These are phyloP conservation scores for Lipomyces orientalis DNA, from an alignment of 805 yeast species.

Conservation along the genomic window DNA sequence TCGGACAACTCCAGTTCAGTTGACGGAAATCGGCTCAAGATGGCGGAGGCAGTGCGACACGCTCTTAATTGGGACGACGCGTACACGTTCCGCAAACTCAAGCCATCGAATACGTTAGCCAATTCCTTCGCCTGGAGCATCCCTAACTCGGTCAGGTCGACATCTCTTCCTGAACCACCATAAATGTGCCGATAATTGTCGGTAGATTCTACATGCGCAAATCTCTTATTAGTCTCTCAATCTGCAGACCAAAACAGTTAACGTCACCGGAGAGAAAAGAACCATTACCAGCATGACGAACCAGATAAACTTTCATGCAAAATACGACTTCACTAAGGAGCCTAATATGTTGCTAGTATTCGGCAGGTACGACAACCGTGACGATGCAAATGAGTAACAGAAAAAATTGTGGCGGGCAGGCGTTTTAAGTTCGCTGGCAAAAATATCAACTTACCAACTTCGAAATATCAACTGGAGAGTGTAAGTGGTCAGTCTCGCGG, in stretches of 20 bases:
- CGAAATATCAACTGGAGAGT: neutral
- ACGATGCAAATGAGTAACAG: neutral
- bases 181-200: slow-evolving; percentile 27
- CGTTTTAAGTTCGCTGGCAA: neutral
- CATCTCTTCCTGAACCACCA: slow-evolving; percentile 33
- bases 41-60: slow-evolving; percentile 25
- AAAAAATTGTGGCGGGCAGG: neutral
- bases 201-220: slow-evolving; percentile 26
- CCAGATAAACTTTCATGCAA: slow-evolving; percentile 24
- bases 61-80: slow-evolving; percentile 25
- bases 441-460: neutral
- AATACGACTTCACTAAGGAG: neutral
- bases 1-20: slow-evolving; percentile 16
- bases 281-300: slow-evolving; percentile 34
- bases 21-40: slow-evolving; percentile 10
- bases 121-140: slow-evolving; percentile 27
- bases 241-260: neutral
- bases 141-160: slow-evolving; percentile 30
- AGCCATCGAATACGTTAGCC: neutral
- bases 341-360: neutral
- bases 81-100: slow-evolving; percentile 10
- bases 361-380: neutral
- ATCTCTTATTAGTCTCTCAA: neutral
- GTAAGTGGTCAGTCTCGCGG: neutral
- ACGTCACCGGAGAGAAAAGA: neutral